Conservation (phyloP, 208 protist genomes). For the Herpetomonas tarakana region DNA sequence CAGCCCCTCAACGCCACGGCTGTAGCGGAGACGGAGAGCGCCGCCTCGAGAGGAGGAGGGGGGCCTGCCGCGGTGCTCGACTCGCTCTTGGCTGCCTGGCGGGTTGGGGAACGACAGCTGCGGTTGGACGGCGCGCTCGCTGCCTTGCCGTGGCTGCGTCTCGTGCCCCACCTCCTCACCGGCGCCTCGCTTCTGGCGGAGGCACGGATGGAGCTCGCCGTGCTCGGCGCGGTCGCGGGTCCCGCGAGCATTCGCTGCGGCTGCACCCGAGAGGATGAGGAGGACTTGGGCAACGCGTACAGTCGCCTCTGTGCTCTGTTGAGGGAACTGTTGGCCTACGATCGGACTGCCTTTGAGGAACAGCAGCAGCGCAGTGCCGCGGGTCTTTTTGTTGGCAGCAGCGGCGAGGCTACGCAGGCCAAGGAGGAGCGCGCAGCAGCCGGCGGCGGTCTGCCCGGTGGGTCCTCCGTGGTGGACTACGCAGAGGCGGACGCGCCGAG, state of each 20-base stretch:
- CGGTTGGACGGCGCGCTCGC: slow-evolving; percentile 29
- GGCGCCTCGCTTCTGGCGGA: not conserved
- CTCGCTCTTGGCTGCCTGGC: slow-evolving; percentile 30
- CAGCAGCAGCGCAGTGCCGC: slow-evolving; percentile 5
- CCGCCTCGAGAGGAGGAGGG: not conserved
- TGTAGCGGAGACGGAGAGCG: not conserved
- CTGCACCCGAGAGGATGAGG: not conserved
- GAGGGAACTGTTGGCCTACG: slow-evolving; percentile 10
- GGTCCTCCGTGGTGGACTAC: too few species aligned
- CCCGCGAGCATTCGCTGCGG: too few species aligned
- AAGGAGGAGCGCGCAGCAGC: not conserved
- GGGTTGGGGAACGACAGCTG: slow-evolving; percentile 14
- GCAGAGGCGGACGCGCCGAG: too few species aligned
- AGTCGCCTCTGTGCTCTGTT: not conserved
- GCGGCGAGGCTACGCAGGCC: not conserved
- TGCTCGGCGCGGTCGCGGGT: not conserved
- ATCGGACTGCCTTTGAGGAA: slow-evolving; percentile 21
- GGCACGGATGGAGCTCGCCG: not conserved
- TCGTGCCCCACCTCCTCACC: slow-evolving; percentile 9
- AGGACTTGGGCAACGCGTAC: not conserved
- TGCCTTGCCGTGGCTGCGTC: slow-evolving; percentile 32
- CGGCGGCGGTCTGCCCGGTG: not conserved
- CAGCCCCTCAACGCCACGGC: too few species aligned
- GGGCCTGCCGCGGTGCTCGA: slow-evolving; percentile 10
- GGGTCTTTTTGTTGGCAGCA: not conserved